phyloP scores from a whole-genome alignment of 192 early-diverging fungal species.

The Ramicandelaber brevisporus region DNA sequence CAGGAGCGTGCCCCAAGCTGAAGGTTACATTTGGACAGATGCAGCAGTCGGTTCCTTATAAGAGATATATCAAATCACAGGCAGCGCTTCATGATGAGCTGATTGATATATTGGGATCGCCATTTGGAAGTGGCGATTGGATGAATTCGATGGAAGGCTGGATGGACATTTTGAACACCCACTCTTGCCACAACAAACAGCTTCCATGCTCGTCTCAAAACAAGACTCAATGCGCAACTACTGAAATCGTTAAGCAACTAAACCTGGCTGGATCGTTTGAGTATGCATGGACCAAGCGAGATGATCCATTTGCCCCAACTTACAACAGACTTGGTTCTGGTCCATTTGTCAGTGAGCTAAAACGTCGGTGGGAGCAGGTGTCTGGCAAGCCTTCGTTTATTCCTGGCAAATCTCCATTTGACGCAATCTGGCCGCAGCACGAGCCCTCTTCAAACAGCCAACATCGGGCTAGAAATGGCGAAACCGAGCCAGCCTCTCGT shows the following conservation, averaged over 20 bases:
- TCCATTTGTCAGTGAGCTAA: constrained; percentile 15
- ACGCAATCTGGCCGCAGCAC: constrained; percentile 7
- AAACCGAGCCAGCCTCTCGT: constrained; percentile 2
- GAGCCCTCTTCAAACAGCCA: constrained; percentile 5
- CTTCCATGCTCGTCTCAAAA: constrained; percentile 4
- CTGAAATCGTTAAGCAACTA: constrained; percentile 9
- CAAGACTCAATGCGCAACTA: constrained; percentile 6
- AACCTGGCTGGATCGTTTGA: constrained; percentile 11
- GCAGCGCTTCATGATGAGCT: too few relatives aligned
- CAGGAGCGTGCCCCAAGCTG: constrained; percentile 12
- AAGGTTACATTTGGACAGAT: too few relatives aligned
- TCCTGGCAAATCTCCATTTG: constrained; percentile 1
- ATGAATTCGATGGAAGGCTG: too few relatives aligned
- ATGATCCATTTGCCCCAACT: constrained; percentile 6
- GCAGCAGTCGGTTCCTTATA: too few relatives aligned
- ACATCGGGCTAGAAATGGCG: constrained; percentile 9
- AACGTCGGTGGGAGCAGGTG: constrained; percentile 7
- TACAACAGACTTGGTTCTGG: constrained; percentile 13
- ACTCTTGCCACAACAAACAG: constrained; percentile 8
- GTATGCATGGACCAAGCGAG: constrained; percentile 8
- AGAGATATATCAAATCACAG: too few relatives aligned
- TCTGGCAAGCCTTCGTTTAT: too few relatives aligned
- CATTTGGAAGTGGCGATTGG: too few relatives aligned
- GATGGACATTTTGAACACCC: constrained; percentile 13
- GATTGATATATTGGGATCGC: too few relatives aligned